phyloP scores from a whole-genome alignment of 805 yeast genomes.

The Pichia paraexigua region DNA sequence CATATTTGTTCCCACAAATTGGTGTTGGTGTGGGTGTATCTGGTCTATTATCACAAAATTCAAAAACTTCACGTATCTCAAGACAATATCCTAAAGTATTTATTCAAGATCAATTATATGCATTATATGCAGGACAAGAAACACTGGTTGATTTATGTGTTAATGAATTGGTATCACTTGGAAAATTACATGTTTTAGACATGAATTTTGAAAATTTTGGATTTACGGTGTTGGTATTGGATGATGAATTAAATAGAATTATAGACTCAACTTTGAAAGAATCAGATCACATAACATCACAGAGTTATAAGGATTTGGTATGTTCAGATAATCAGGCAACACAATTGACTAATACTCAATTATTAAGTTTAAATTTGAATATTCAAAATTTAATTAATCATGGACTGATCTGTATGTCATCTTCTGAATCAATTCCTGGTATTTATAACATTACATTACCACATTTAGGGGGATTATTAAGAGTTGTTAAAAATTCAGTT shows the following conservation, averaged over 20 bases:
- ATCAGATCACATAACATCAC: neutral
- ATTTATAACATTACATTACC: slow-evolving; percentile 7
- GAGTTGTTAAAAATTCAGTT: slow-evolving; percentile 3
- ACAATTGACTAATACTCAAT: neutral
- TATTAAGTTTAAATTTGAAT: neutral
- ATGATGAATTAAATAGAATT: neutral
- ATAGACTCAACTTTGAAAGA: neutral
- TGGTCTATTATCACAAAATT: slow-evolving; percentile 1
- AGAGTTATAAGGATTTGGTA: neutral
- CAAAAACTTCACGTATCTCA: slow-evolving; percentile 5
- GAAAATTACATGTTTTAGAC: neutral
- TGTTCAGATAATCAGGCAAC: neutral
- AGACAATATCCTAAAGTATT: slow-evolving; percentile 4
- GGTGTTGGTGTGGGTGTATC: neutral
- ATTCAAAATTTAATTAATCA: neutral
- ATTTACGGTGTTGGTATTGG: neutral
- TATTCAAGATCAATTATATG: slow-evolving; percentile 6
- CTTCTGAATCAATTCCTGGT: neutral
- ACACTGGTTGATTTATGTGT: slow-evolving; percentile 1
- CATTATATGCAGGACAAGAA: slow-evolving; percentile 1
- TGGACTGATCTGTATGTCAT: slow-evolving; percentile 6
- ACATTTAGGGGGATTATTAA: slow-evolving; percentile 8
- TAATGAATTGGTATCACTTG: neutral
- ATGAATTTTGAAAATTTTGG: slow-evolving; percentile 4
- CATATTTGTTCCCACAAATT: slow-evolving; percentile 3